These are phyloP conservation scores for Rubia occidens DNA, from an alignment of 305 asterid genomes.

Conservation along the genomic window DNA sequence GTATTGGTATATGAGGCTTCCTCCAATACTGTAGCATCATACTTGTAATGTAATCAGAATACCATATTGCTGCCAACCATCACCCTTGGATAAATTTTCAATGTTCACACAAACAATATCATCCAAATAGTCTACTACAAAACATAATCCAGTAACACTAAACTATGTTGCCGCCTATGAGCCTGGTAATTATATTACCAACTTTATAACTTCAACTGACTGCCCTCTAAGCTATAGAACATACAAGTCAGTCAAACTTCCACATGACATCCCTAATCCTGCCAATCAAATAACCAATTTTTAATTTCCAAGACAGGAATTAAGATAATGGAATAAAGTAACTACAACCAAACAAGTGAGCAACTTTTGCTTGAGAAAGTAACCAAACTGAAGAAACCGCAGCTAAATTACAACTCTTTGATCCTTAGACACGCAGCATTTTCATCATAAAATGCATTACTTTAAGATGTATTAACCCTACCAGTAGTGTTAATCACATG, in stretches of 20 bases:
- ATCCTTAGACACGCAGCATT: neutral
- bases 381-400: neutral
- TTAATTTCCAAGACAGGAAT: neutral
- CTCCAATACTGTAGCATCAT: constrained; percentile 16
- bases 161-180: neutral
- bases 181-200: neutral
- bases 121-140: neutral
- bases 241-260: neutral
- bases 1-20: neutral
- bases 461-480: neutral
- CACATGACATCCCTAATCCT: neutral
- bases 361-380: neutral
- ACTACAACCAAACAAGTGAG: neutral
- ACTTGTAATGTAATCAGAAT: neutral
- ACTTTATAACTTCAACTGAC: neutral
- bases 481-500: too few species aligned
- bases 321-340: neutral
- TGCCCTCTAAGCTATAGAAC: constrained; percentile 1
- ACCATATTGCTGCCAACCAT: neutral
- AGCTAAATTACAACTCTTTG: neutral
- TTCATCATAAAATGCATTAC: neutral
- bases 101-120: neutral
- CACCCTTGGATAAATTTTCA: constrained; percentile 2
- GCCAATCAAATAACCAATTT: neutral
- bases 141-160: neutral